phyloP scores from a whole-genome alignment of 176 grass and related monocot genomes.

The Triticum aestivum region IWGSC_CS_RefSeq_v2.1 NC_057810.1:6935963-6936462 shows the following conservation, averaged over 20 bases:
- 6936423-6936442: not conserved
- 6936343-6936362: not conserved
- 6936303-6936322: not conserved
- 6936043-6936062: too few species aligned
- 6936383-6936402: not conserved
- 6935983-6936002: too few species aligned
- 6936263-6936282: not conserved
- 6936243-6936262: not conserved
- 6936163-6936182: not conserved
- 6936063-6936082: not conserved
- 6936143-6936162: not conserved
- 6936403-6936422: not conserved
- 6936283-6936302: not conserved
- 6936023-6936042: too few species aligned
- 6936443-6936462: rapidly evolving
- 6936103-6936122: not conserved
- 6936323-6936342: not conserved
- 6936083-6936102: not conserved
- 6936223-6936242: not conserved
- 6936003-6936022: too few species aligned
- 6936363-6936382: not conserved
- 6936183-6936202: not conserved
- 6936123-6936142: not conserved
- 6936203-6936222: not conserved
- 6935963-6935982: too few species aligned